These are phyloP conservation scores for Fusarium solani-melongenae DNA, from an alignment of 2,329 filamentous ascomycete species.

Conservation along the genomic window DNA sequence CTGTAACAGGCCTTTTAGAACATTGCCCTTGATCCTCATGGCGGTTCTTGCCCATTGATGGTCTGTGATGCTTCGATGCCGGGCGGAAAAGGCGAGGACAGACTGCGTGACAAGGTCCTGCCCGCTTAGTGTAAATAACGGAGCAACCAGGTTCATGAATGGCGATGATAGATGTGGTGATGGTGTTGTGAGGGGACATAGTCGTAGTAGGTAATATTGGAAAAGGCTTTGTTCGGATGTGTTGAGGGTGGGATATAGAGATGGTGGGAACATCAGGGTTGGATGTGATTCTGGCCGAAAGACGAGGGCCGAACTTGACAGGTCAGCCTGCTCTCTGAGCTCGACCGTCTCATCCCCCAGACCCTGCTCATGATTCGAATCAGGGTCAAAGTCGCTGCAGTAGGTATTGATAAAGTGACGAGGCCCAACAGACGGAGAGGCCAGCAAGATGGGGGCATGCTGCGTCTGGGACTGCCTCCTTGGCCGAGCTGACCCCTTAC, in stretches of 20 bases:
- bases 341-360: slow-evolving; percentile 21
- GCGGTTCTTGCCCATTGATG: slow-evolving; percentile 25
- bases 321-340: slow-evolving; percentile 10
- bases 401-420: slow-evolving; percentile 38
- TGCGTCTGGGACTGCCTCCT: not conserved
- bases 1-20: not conserved
- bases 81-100: slow-evolving; percentile 35
- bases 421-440: slow-evolving; percentile 4
- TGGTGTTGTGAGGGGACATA: slow-evolving; percentile 39
- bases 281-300: not conserved
- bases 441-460: not conserved
- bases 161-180: slow-evolving; percentile 27
- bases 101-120: slow-evolving; percentile 33
- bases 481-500: slow-evolving; percentile 19
- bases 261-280: slow-evolving; percentile 8
- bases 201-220: slow-evolving; percentile 34
- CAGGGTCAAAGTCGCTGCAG: slow-evolving; percentile 22
- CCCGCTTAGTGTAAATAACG: slow-evolving; percentile 33
- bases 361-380: slow-evolving; percentile 24
- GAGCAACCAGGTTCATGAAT: slow-evolving; percentile 33
- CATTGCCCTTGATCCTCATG: slow-evolving; percentile 37
- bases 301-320: not conserved
- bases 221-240: slow-evolving; percentile 23
- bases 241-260: slow-evolving; percentile 21
- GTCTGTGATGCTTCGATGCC: slow-evolving; percentile 34